Base-by-base conservation (phyloP, 176 grass and related monocot species). In the Pontederia crassipes region DNA sequence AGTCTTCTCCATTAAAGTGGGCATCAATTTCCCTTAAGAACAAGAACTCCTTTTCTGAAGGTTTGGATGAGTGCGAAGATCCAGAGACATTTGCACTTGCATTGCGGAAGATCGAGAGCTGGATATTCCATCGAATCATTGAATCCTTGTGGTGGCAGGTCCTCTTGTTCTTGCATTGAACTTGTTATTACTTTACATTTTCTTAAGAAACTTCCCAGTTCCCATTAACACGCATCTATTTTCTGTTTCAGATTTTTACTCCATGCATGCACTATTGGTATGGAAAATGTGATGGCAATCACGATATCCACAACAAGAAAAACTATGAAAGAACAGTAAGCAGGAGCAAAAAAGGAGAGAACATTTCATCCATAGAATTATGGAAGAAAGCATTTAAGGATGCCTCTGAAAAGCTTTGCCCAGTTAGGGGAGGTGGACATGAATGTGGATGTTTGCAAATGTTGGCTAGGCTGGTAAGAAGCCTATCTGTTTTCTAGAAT, bases 71-170 rank as follows among this genome's bases (percentile, higher is more conserved):
- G 10, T 97, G 87, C 87, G 84, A 86, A 78, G 76, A 97, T 62
- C 65, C 81, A 11, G 71, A 76, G n/a, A 92, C 87, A 5, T 88
- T 97, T 67, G 77, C 85, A 73, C 81, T 84, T 57, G 84, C 87
- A 65, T 64, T 97, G 48, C 83, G 78, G 69, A 97, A 91, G 74
- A 97, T 85, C 16, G 93, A 97, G 78, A 84, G 69, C 8, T 97
- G 93, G 93, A 85, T 97, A 70, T 88, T 97, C 72, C 88, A 81
- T 66, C 66, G 87, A 70, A 85, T 88, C 46, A 75, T 91, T 32
- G 87, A 92, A 57, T 92, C 84, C 52, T 73, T 97, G 70, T 97
- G 93, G 93, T 97, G 93, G 93, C 93, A 97, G 93, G 93, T 97
- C 51, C 46, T 60, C 15, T 10, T 12, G n/a, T 15, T 14, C 14